Conservation (phyloP, 78 protist species). For the Bodo saltans region DNA sequence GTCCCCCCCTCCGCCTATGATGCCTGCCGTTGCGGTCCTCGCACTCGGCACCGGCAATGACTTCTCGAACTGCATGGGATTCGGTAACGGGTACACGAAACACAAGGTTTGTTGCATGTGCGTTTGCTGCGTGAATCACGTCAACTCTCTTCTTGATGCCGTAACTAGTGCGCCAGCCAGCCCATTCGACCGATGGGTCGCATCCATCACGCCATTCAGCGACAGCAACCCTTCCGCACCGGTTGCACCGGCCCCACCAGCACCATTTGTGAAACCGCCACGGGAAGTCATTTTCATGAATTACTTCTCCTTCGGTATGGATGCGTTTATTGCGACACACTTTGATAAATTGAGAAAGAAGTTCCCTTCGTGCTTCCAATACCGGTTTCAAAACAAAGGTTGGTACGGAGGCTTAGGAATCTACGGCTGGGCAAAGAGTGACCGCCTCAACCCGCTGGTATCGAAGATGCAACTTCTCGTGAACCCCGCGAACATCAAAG, state of each 20-base stretch:
- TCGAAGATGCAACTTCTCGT: too few relatives aligned
- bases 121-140: background rate
- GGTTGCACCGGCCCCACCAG: background rate
- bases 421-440: too few relatives aligned
- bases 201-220: background rate
- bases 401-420: constrained; percentile 26
- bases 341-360: background rate
- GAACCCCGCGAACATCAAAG: too few relatives aligned
- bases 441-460: too few relatives aligned
- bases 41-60: constrained; percentile 29
- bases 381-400: background rate
- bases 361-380: background rate
- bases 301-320: constrained; percentile 10
- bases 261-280: background rate
- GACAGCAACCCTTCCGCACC: background rate
- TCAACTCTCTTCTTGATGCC: background rate
- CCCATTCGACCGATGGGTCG: background rate
- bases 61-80: background rate
- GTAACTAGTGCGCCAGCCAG: background rate
- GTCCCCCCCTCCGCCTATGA: background rate
- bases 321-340: background rate
- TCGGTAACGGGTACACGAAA: constrained; percentile 1
- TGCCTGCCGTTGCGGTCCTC: background rate
- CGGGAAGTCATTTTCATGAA: constrained; percentile 21
- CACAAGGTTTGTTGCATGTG: background rate